Evolutionary conservation across 2,329 filamentous ascomycete genomes (phyloP).

Genomic region (Xylariaceae sp.): DNA sequence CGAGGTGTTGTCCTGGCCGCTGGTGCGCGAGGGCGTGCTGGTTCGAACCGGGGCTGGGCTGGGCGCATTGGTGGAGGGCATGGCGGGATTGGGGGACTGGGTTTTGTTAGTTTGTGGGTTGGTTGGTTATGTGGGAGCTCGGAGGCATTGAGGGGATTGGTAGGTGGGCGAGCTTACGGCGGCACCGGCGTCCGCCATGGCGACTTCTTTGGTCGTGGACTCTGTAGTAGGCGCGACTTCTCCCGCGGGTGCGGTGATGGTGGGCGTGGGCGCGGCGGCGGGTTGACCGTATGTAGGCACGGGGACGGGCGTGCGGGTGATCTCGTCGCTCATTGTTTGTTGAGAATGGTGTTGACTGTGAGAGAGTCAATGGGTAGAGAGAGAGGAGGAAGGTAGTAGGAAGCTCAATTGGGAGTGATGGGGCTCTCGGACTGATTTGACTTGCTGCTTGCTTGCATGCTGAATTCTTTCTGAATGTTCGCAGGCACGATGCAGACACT

Average conservation of each 20-base stretch:
- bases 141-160: not conserved
- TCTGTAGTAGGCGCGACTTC: constrained; percentile 21
- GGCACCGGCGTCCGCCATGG: constrained; percentile 39
- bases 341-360: not conserved
- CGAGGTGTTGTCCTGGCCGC: constrained; percentile 40
- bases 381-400: not conserved
- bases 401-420: not conserved
- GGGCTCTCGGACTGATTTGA: not conserved
- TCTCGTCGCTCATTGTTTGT: constrained; percentile 26
- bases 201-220: constrained; percentile 32
- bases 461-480: no score
- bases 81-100: constrained; percentile 37
- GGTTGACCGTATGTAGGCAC: constrained; percentile 28
- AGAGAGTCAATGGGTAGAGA: not conserved
- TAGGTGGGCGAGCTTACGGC: constrained; percentile 31
- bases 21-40: constrained; percentile 43
- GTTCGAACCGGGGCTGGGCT: constrained; percentile 40
- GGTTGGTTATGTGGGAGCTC: not conserved
- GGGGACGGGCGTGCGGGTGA: constrained; percentile 27
- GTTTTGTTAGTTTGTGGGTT: not conserved
- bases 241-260: constrained; percentile 7
- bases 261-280: constrained; percentile 3
- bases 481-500: no score
- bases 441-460: no score
- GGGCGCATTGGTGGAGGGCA: constrained; percentile 29